Evolutionary conservation across 257 asterid species (phyloP).

Genomic region (Forsythia suspensa): DNA sequence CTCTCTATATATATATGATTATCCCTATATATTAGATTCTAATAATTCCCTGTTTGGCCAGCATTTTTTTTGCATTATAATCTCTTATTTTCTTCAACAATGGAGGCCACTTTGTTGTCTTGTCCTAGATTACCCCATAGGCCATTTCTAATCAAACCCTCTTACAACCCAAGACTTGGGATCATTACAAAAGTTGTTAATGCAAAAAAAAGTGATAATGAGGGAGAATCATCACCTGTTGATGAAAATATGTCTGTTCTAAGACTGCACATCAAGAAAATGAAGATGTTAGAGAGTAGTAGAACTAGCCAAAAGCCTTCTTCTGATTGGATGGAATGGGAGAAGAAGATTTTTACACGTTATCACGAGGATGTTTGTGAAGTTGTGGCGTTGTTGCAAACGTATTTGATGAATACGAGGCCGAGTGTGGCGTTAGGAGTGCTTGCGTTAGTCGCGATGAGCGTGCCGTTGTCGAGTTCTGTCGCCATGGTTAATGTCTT

Average conservation of each 20-base stretch:
- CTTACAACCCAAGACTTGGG: constrained; percentile 12
- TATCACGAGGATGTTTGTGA: constrained; percentile 55
- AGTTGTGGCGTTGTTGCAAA: constrained; percentile 44
- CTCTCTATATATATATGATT: neutral
- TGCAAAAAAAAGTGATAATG: constrained; percentile 26
- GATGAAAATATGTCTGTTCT: constrained; percentile 57
- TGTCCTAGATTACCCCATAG: constrained; percentile 22
- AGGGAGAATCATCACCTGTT: constrained; percentile 21
- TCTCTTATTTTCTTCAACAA: neutral
- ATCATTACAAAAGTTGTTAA: constrained; percentile 4
- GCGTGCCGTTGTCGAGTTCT: constrained; percentile 46
- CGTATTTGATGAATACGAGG: constrained; percentile 57
- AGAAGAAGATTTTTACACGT: constrained; percentile 40
- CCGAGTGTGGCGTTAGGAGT: constrained; percentile 69
- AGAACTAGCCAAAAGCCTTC: constrained; percentile 6
- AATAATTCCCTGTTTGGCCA: neutral
- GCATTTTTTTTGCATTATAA: neutral
- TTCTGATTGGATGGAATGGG: constrained; percentile 62
- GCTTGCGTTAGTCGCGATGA: constrained; percentile 34
- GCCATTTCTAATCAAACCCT: neutral
- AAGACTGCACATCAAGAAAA: constrained; percentile 58
- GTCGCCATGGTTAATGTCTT: constrained; percentile 28
- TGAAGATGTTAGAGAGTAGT: constrained; percentile 37
- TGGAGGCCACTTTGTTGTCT: constrained; percentile 30
- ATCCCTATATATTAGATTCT: neutral